Conservation (phyloP, 192 early-diverging fungal genomes). For the Rhizophlyctis rosea region DNA sequence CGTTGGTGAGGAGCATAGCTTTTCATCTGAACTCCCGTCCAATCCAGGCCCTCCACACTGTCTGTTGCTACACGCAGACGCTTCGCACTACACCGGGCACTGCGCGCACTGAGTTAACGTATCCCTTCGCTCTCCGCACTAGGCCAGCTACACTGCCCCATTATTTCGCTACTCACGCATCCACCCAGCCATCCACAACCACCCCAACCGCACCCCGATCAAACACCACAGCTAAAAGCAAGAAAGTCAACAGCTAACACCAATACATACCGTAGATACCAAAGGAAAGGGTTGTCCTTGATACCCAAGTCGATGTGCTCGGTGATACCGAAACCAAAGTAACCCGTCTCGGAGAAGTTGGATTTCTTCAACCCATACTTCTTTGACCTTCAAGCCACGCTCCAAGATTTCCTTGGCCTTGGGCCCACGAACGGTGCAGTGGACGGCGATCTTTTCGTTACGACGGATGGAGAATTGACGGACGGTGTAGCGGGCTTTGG, state of each 20-base stretch:
- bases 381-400: conserved; percentile 99
- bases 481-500: conserved; percentile 99
- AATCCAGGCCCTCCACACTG: too few species aligned
- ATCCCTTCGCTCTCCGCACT: too few species aligned
- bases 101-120: too few species aligned
- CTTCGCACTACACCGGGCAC: too few species aligned
- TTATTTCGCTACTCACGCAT: not conserved
- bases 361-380: conserved; percentile 93
- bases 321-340: conserved; percentile 99
- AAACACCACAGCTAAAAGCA: conserved; percentile 1
- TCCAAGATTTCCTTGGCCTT: conserved; percentile 98
- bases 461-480: conserved; percentile 99
- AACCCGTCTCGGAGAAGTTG: conserved; percentile 98
- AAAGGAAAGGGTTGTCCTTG: conserved; percentile 98
- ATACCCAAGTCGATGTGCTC: conserved; percentile 99
- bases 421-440: conserved; percentile 96
- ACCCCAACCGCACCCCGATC: not conserved
- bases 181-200: not conserved
- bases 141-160: too few species aligned
- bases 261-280: conserved; percentile 84
- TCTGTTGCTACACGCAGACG: too few species aligned
- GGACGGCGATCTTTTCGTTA: conserved; percentile 99
- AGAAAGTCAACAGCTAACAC: conserved; percentile 8
- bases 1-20: too few species aligned
- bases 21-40: too few species aligned